phyloP scores from a whole-genome alignment of 2,329 filamentous ascomycete genomes.

The Ascosphaera apis region DNA sequence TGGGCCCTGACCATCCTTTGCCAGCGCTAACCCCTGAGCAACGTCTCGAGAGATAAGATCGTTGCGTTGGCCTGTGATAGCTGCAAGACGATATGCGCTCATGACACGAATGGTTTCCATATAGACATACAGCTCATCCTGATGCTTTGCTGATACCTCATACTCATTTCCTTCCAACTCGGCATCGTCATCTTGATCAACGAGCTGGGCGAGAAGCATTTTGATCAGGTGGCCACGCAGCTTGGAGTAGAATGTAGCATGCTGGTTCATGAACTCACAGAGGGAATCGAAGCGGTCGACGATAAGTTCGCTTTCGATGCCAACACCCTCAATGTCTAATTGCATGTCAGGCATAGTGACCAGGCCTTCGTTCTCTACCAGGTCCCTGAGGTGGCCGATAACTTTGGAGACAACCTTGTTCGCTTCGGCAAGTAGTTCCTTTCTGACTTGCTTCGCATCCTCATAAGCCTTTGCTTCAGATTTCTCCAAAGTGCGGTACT shows the following conservation, averaged over 20 bases:
- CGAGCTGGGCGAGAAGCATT: slow-evolving; percentile 47
- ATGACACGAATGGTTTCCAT: slow-evolving; percentile 54
- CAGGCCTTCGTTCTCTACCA: slow-evolving; percentile 31
- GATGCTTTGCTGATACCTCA: slow-evolving; percentile 60
- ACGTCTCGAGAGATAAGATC: slow-evolving; percentile 52
- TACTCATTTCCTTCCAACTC: slow-evolving; percentile 80
- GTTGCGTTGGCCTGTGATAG: slow-evolving; percentile 57
- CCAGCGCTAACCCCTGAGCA: slow-evolving; percentile 34
- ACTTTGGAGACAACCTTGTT: slow-evolving; percentile 35
- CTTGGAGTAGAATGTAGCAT: slow-evolving; percentile 45
- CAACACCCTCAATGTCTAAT: slow-evolving; percentile 29
- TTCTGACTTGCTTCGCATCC: slow-evolving; percentile 50
- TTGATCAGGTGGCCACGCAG: slow-evolving; percentile 55
- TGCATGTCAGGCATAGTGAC: slow-evolving; percentile 39
- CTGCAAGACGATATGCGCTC: slow-evolving; percentile 55
- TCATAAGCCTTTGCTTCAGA: slow-evolving; percentile 55
- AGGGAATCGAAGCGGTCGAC: slow-evolving; percentile 44
- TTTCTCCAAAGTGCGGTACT: slow-evolving; percentile 42
- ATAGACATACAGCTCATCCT: slow-evolving; percentile 76
- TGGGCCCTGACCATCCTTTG: slow-evolving; percentile 42
- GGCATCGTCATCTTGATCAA: slow-evolving; percentile 56
- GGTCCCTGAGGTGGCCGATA: slow-evolving; percentile 39
- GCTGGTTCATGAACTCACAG: slow-evolving; percentile 42
- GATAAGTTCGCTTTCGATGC: slow-evolving; percentile 49
- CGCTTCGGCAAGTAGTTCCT: slow-evolving; percentile 46